Evolutionary conservation across 805 yeast genomes (phyloP), one percentile per base, ranked within the genome.

Genomic region (Komagataella pseudopastoris): DNA sequence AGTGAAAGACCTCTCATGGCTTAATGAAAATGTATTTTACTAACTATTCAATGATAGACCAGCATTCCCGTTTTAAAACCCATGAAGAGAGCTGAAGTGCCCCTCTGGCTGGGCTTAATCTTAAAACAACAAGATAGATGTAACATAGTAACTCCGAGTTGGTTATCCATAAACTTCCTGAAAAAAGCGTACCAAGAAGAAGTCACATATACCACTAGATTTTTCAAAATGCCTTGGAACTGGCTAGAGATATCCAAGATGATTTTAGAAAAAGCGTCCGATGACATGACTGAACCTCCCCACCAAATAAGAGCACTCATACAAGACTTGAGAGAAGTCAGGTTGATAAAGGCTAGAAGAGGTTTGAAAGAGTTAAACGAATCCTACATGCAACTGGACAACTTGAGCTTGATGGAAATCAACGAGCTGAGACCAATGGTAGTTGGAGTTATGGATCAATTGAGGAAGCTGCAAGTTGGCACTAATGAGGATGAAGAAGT

Each of bases 401-500:
- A 93, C 18, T 64, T 93, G 51, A 85, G 95, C 2, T 63, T 83
- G 45, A 63, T 89, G 74, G 99, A 91, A 63, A 83, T 93, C 55
- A 90, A 89, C 63, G 96, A 88, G 62, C 68, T 90, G 50, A 69
- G 96, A 56, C 95, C 96, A 2, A 85, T 88, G 60, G 80, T 89
- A 39, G 70, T 80, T n/a, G 69, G 71, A 12, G 84, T 87, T 1
- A 91, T 93, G 98, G 81, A 82, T 53, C 83, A 83, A 57, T 66
- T 93, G 54, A 72, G 87, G 48, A 71, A 72, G 51, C 61, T 88
- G 39, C 74, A 75, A 45, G 77, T 72, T 23, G 58, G 62, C 47
- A 18, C 24, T 23, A 45, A 12, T 45, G 30, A 45, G 23, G 47
- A 45, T 6, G 24, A 22, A 30, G 39, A 30, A 30, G 39, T 30